Conservation (phyloP, 208 protist species). For the Acanthamoeba sp. region DNA sequence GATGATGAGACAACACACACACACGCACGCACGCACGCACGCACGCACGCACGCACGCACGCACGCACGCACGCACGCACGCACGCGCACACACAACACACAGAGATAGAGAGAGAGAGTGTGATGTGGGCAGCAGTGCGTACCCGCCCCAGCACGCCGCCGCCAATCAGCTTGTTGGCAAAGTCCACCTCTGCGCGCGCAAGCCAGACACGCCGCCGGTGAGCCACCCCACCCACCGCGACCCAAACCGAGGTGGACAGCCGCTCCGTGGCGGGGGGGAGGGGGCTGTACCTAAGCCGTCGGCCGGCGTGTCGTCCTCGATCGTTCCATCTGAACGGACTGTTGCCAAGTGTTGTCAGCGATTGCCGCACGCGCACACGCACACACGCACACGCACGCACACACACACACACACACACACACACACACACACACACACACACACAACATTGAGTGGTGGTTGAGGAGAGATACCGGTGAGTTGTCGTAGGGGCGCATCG, state of each 20-base stretch:
- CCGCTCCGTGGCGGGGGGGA: no score
- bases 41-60: no score
- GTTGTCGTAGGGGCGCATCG: constrained; percentile 15
- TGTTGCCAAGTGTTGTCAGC: no score
- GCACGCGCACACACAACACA: no score
- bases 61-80: no score
- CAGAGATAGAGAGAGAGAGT: not conserved
- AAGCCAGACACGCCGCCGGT: no score
- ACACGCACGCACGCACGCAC: no score
- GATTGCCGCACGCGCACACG: no score
- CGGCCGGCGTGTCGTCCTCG: constrained; percentile 46
- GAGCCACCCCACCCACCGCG: no score
- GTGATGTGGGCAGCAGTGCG: not conserved
- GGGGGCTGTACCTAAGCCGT: not conserved
- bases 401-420: no score
- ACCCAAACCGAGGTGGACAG: not conserved
- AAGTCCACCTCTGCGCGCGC: constrained; percentile 83
- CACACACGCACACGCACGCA: no score
- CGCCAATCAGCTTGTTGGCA: constrained; percentile 85
- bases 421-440: not conserved
- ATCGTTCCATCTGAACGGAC: not conserved
- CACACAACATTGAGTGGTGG: not conserved
- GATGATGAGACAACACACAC: not conserved
- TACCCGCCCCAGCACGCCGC: constrained; percentile 81
- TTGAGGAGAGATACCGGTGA: not conserved